Evolutionary conservation across 768 basidiomycete species (phyloP), one percentile per base, ranked within the genome.

Genomic region (Xanthoconium purpureum): DNA sequence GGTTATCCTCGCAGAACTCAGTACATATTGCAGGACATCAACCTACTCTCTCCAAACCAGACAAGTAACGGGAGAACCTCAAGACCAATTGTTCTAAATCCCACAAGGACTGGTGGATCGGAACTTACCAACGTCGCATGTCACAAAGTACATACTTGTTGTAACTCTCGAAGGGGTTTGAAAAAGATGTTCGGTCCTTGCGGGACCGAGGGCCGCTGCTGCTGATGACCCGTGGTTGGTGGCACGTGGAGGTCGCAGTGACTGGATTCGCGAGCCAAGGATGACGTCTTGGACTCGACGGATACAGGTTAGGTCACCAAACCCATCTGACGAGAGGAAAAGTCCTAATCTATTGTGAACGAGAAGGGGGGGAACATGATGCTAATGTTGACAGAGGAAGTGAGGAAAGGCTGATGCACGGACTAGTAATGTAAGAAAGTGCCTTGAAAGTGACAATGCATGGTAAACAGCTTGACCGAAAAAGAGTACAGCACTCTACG

Each of bases 401-500:
- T 48, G 42, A n/a, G 50, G 28, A 24, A 24, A 42, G 14, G 18
- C 14, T 42, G 20, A 28, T 63, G 28, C 35, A 42, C 28, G 48
- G 36, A 45, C 20, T 59, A 24, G 24, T 24, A 43, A 33, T 62
- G 46, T 52, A 62, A 52, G 55, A 50, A 46, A 42, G 38, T 20
- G 38, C 48, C 28, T n/a, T 28, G 20, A 39, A 43, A 56, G 36
- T 45, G 60, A 54, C 35, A 51, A 35, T 46, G 48, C 38, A 61
- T 46, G 51, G 24, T 24, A 4, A 24, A 24, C 24, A 52, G 57
- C 46, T n/a, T 15, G 14, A 38, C 15, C 13, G 2, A 15, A 38
- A 48, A 28, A 36, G 45, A 40, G 63, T 72, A 61, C 56, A 62
- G 33, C 45, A 20, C 52, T 57, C 55, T 64, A 57, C 43, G 53